Evolutionary conservation across 371 early-diverging fungal species (phyloP), one percentile per base, ranked within the genome.

Genomic region (Mucor plumbeus): DNA sequence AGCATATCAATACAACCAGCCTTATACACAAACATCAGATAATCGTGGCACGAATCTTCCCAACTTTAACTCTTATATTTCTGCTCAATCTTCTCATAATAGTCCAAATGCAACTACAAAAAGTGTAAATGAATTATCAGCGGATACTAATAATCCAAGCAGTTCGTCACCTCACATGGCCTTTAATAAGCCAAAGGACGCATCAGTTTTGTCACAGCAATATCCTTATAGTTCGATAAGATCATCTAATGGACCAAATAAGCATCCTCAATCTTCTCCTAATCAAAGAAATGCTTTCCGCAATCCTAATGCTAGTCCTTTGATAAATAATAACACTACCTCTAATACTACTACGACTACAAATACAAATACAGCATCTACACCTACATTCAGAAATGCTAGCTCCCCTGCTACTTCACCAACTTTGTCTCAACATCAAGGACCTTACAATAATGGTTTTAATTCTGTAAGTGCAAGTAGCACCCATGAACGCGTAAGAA

Each of bases 51-150:
- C 62, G 7, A 69, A 55, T 44, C 26, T 59, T 38, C 48, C 64
- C 15, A 69, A 59, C 33, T 68, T 48, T 54, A 63, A 59, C 34
- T 10, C 50, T 7, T 69, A 69, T 31, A 36, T 63, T 40, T 10
- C 67, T 36, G 39, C 35, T 21, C 67, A 67, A 40, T 53, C 53
- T 53, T 19, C 26, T 14, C 10, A 53, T 13, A 26, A 26, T 26
- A 53, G 53, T 13, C 50, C 50, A 11, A 50, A 1, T 50, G 21
- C 50, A 3, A 50, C 50, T 21, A 8, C 53, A 26, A 53, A 26
- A 14, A 53, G 26, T 53, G 21, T 53, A 10, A 53, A 53, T 14
- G 53, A 53, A 14, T 13, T 14, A 13, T 53, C 53, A 26, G 26
- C 53, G 26, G 14, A 26, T 0, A 44, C 3, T 17, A 47, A 39